Conservation (phyloP, 768 basidiomycete species). For the Trametes sanguinea region DNA sequence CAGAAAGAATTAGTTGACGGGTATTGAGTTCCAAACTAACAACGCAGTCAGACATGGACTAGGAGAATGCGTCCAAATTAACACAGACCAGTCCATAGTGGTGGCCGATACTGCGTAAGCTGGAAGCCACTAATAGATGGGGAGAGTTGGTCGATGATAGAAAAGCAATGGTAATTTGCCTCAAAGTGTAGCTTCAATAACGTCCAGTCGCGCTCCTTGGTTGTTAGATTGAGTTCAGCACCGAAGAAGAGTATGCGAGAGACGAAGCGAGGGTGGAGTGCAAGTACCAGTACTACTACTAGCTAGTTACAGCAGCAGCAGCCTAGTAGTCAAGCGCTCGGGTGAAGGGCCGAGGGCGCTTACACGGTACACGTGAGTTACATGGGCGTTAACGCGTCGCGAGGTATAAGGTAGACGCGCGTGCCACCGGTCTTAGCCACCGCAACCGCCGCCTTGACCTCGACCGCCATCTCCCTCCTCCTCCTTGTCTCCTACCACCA, state of each 20-base stretch:
- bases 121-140: background rate
- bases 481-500: background rate
- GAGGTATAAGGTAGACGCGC: background rate
- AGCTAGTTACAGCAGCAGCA: too few relatives aligned
- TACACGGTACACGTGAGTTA: background rate
- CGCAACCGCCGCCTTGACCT: background rate
- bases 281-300: too few relatives aligned
- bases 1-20: conserved; percentile 71
- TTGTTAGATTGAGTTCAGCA: too few relatives aligned
- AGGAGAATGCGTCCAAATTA: too few relatives aligned
- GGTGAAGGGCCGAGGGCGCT: background rate
- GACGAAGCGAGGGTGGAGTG: too few relatives aligned
- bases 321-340: background rate
- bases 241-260: too few relatives aligned
- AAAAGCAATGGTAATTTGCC: too few relatives aligned
- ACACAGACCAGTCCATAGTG: conserved; percentile 20
- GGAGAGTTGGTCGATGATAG: too few relatives aligned
- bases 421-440: conserved; percentile 2
- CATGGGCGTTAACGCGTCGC: background rate
- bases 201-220: too few relatives aligned
- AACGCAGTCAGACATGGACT: background rate
- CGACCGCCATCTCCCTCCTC: background rate
- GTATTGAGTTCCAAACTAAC: conserved; percentile 76
- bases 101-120: background rate
- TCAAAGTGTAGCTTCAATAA: too few relatives aligned